Evolutionary conservation across 2,329 filamentous ascomycete species (phyloP), one percentile per base, ranked within the genome.

Genomic region (Colletotrichum euphorbiae): DNA sequence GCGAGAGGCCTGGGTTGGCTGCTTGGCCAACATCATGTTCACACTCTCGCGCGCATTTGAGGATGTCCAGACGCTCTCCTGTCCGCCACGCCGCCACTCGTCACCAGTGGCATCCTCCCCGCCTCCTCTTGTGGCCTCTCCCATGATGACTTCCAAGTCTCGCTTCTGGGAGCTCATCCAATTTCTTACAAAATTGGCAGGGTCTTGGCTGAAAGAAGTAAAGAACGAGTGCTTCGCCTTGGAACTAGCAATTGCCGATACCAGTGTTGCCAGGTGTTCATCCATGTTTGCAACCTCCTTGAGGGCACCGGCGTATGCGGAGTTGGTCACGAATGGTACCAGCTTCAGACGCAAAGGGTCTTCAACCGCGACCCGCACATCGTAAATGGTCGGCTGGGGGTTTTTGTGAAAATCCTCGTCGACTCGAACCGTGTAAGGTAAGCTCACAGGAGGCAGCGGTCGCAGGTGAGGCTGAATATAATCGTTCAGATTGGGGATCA

Each of bases 191-290:
- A 98, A 98, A 12, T 87, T 89, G 15, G 92, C 91, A 0, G 96
- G 96, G 73, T 98, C 94, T 71, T 91, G 88, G 67, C 90, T 88
- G 71, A 98, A 84, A 5, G 89, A 89, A 6, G 88, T 89, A 79
- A 96, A 91, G 82, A 99, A 99, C 15, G 90, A 88, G 77, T 97
- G 93, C 77, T 97, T 97, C 24, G 93, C 93, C 77, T 97, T 97
- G 28, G 92, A 93, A 72, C 94, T 90, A 31, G 90, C 87, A 50
- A 98, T 87, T 1, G 93, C 93, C 77, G 97, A 93, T 64, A 98
- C 84, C 19, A 97, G 85, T 13, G 92, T 85, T 0, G 94, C 92
- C 3, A 98, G 85, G 73, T 97, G 92, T 67, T 97, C 94, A 75
- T 99, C 96, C 19, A 97, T 84, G 6, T 82, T 80, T 31, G 89